These are phyloP conservation scores for Juglanconis juglandina DNA, from an alignment of 2,329 filamentous ascomycete genomes.

Conservation along the genomic window DNA sequence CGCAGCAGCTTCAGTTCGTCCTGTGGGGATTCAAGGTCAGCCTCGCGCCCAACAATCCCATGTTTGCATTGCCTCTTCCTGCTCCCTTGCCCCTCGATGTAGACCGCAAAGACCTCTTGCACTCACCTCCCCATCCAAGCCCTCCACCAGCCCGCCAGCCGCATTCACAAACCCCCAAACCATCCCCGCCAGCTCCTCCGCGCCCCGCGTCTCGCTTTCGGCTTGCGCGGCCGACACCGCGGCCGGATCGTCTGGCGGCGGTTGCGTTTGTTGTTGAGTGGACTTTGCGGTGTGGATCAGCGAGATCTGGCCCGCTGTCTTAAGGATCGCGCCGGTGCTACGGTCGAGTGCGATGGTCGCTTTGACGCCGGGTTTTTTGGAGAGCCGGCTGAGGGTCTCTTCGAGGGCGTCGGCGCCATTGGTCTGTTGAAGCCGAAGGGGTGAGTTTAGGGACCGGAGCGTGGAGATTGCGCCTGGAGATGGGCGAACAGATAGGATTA, in stretches of 20 bases:
- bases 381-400: slow-evolving; percentile 64
- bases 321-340: slow-evolving; percentile 68
- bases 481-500: neutral
- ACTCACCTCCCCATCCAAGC: slow-evolving; percentile 66
- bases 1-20: slow-evolving; percentile 75
- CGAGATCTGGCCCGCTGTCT: slow-evolving; percentile 67
- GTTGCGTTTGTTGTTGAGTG: slow-evolving; percentile 15
- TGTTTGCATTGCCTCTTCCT: neutral
- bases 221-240: slow-evolving; percentile 37
- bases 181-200: slow-evolving; percentile 71
- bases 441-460: neutral
- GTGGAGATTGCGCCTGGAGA: neutral
- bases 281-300: slow-evolving; percentile 47
- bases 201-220: slow-evolving; percentile 52
- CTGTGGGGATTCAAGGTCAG: slow-evolving; percentile 31
- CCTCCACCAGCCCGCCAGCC: slow-evolving; percentile 67
- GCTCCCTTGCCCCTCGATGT: neutral
- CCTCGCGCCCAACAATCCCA: neutral
- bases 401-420: slow-evolving; percentile 59
- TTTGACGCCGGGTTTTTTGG: slow-evolving; percentile 75
- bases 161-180: slow-evolving; percentile 73
- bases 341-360: slow-evolving; percentile 74
- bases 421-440: slow-evolving; percentile 25
- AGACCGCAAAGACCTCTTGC: neutral
- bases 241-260: slow-evolving; percentile 32